Percentiles rank a stretch among this genome's conserved stretches.
phyloP scores from a whole-genome alignment of 2,329 filamentous ascomycete genomes.

The Alternaria viburni region DNA sequence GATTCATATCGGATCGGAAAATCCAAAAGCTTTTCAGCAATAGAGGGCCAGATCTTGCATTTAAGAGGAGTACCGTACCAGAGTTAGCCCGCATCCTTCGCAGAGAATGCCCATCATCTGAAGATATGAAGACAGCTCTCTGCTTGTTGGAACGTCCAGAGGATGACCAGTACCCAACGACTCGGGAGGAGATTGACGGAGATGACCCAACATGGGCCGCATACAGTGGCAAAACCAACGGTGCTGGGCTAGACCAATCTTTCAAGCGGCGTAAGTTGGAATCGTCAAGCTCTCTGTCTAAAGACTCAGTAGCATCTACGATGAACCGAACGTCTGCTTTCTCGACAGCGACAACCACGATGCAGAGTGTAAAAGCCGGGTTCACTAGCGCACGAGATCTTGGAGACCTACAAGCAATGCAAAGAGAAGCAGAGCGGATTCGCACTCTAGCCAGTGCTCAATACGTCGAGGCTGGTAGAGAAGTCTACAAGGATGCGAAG shows the following conservation, averaged over 20 bases:
- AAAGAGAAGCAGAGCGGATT: constrained; percentile 45
- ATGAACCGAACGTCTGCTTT: constrained; percentile 40
- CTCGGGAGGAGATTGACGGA: constrained; percentile 44
- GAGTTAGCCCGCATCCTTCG: constrained; percentile 75
- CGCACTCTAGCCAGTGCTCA: constrained; percentile 31
- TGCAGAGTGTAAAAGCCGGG: constrained; percentile 30
- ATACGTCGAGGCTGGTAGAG: constrained; percentile 25
- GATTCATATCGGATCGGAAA: constrained; percentile 68
- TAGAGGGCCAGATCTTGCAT: constrained; percentile 67
- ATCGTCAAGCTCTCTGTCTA: constrained; percentile 2
- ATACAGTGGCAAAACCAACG: constrained; percentile 16
- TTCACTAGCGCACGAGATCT: constrained; percentile 49
- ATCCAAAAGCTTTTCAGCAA: constrained; percentile 62
- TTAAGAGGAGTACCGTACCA: constrained; percentile 67
- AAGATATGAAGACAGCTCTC: constrained; percentile 30
- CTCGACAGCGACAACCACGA: constrained; percentile 33
- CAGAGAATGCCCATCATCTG: constrained; percentile 64
- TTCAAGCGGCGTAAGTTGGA: constrained; percentile 40
- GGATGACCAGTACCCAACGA: constrained; percentile 45
- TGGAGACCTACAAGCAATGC: constrained; percentile 44
- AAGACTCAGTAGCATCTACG: constrained; percentile 29
- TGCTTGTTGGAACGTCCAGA: constrained; percentile 37
- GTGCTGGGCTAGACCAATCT: constrained; percentile 9
- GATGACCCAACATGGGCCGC: constrained; percentile 29
- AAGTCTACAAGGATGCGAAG: constrained; percentile 36